A percentile compares a stretch with the other conserved stretches of the same genome.
Evolutionary conservation across 768 basidiomycete genomes (phyloP).

Genomic region (Auriscalpium orientale): DNA sequence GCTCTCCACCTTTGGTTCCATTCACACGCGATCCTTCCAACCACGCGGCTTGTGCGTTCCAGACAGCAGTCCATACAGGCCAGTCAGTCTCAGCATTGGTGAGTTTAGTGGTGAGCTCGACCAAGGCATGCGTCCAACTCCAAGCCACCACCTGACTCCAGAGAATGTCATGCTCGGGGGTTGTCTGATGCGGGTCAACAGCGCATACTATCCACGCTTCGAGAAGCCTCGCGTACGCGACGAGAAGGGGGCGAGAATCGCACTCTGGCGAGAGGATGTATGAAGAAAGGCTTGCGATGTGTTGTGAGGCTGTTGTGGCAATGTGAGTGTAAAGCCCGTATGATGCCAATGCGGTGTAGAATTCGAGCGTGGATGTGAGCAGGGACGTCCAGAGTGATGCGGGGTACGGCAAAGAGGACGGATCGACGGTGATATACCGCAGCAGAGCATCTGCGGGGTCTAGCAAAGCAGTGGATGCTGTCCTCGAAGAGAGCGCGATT

Average conservation of each 20-base stretch:
- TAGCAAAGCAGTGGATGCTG: conserved; percentile 50
- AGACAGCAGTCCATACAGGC: conserved; percentile 31
- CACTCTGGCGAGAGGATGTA: conserved; percentile 36
- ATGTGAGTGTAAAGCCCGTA: conserved; percentile 76
- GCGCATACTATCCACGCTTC: conserved; percentile 77
- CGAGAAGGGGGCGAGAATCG: conserved; percentile 28
- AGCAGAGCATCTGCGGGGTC: conserved; percentile 59
- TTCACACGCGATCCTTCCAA: conserved; percentile 74
- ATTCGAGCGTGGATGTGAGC: conserved; percentile 46
- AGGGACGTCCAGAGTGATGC: conserved; percentile 34
- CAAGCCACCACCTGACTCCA: conserved; percentile 85
- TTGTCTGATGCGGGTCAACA: conserved; percentile 84
- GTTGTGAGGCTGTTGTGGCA: conserved; percentile 52
- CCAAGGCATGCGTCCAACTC: conserved; percentile 60
- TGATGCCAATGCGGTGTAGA: conserved; percentile 59
- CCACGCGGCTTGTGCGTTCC: conserved; percentile 58
- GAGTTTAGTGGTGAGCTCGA: conserved; percentile 31
- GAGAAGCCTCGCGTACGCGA: conserved; percentile 52
- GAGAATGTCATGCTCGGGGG: conserved; percentile 76
- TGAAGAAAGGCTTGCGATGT: conserved; percentile 43
- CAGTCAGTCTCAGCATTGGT: conserved; percentile 19
- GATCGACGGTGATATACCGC: conserved; percentile 60
- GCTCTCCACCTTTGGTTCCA: conserved; percentile 53
- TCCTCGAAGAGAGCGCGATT: conserved; percentile 59
- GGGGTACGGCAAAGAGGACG: conserved; percentile 34